These are phyloP conservation scores for Gossypium australe DNA, from an alignment of 345 rosid genomes.

Conservation along the genomic window DNA sequence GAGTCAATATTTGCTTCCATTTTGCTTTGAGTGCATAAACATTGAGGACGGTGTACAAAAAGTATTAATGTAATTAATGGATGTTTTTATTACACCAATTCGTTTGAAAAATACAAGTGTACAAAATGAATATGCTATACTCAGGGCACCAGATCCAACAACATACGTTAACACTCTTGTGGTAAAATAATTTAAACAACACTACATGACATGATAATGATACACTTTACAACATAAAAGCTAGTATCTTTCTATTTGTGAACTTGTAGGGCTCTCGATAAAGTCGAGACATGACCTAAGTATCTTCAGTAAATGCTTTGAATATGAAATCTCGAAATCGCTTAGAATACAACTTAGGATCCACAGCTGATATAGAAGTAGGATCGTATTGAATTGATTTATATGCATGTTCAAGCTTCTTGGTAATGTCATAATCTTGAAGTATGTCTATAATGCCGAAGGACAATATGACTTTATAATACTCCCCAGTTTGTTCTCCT, in stretches of 20 bases:
- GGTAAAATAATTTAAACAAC: too few species aligned
- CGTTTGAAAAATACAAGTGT: too few species aligned
- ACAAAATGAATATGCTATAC: too few species aligned
- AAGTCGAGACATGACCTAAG: background rate
- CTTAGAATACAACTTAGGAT: conserved; percentile 74
- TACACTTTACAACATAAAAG: background rate
- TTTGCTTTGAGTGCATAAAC: too few species aligned
- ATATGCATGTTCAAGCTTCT: conserved; percentile 85
- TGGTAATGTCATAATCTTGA: conserved; percentile 33
- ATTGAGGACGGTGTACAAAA: too few species aligned
- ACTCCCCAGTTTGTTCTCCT: conserved; percentile 74
- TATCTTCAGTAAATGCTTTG: conserved; percentile 61
- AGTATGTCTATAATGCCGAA: conserved; percentile 76
- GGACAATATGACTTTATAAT: conserved; percentile 67
- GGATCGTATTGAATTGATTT: conserved; percentile 84
- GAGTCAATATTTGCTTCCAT: too few species aligned
- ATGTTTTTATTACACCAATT: too few species aligned
- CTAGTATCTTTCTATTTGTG: background rate
- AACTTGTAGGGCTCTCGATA: background rate
- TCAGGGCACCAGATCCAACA: too few species aligned
- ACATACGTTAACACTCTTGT: too few species aligned
- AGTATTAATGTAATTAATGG: too few species aligned
- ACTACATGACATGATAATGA: too few species aligned
- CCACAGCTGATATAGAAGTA: conserved; percentile 74
- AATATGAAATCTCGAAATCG: conserved; percentile 76